Percentiles rank a stretch among this genome's conserved stretches.
Evolutionary conservation across 352 stramenopile species (phyloP).

Genomic region (Globisporangium lucens): DNA sequence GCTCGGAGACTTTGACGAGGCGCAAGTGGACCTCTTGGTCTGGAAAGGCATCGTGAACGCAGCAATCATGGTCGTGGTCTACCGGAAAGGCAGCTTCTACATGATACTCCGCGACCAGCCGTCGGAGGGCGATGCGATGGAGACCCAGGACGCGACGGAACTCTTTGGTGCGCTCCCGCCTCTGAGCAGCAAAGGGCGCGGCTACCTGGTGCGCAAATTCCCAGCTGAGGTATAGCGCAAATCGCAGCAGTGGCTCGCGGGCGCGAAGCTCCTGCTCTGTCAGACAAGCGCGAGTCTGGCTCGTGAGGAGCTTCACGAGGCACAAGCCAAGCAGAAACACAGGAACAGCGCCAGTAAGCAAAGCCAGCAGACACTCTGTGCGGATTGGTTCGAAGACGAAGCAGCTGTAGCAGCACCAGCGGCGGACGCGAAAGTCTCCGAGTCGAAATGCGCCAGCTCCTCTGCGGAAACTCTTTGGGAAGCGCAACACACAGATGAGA

Average conservation of each 20-base stretch:
- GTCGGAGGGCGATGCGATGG: constrained; percentile 20
- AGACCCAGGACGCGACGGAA: constrained; percentile 29
- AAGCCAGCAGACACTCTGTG: constrained; percentile 17
- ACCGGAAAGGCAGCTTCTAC: constrained; percentile 47
- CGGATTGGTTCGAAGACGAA: constrained; percentile 38
- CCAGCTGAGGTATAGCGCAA: constrained; percentile 11
- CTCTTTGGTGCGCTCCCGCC: constrained; percentile 46
- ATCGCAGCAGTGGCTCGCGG: constrained; percentile 36
- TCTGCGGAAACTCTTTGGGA: neutral
- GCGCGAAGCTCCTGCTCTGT: constrained; percentile 56
- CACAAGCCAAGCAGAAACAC: constrained; percentile 27
- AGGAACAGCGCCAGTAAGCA: constrained; percentile 11
- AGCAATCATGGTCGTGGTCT: constrained; percentile 51
- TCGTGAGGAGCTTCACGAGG: constrained; percentile 39
- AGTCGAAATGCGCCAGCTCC: constrained; percentile 1
- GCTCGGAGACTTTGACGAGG: constrained; percentile 17
- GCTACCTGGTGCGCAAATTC: constrained; percentile 51
- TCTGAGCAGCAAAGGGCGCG: constrained; percentile 43
- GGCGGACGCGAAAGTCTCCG: neutral
- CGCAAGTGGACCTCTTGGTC: constrained; percentile 38
- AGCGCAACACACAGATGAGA: neutral
- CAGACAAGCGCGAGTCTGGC: constrained; percentile 53
- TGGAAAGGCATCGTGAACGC: constrained; percentile 63
- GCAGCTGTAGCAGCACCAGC: neutral
- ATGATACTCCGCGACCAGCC: constrained; percentile 33